phyloP scores from a whole-genome alignment of 371 early-diverging fungal genomes.

The Lichtheimia ornata region DNA sequence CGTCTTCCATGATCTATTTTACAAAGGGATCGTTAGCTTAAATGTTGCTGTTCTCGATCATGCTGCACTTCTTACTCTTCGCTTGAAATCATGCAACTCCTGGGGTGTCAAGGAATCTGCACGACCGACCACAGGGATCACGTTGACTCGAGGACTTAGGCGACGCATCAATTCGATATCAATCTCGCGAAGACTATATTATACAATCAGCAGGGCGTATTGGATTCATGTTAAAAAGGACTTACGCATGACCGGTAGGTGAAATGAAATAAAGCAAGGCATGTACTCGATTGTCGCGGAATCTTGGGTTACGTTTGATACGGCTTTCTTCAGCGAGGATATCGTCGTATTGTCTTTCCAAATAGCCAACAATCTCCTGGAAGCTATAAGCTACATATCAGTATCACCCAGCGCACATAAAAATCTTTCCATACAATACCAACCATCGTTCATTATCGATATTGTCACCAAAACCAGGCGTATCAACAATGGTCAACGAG shows the following conservation, averaged over 20 bases:
- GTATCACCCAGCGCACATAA: constrained; percentile 52
- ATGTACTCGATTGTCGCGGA: constrained; percentile 97
- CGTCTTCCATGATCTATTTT: constrained; percentile 83
- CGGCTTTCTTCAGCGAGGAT: constrained; percentile 94
- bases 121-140: constrained; percentile 90
- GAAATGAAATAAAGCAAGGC: constrained; percentile 96
- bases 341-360: constrained; percentile 95
- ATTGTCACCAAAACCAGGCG: constrained; percentile 96
- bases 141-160: constrained; percentile 89
- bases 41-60: not conserved
- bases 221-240: not conserved
- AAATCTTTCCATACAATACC: not conserved
- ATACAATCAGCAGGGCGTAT: constrained; percentile 5
- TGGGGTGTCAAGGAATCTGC: constrained; percentile 77
- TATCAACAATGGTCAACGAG: constrained; percentile 88
- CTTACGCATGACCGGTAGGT: constrained; percentile 93
- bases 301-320: constrained; percentile 94
- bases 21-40: not conserved
- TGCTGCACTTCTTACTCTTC: constrained; percentile 59
- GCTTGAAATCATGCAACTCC: constrained; percentile 81
- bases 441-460: constrained; percentile 81
- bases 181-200: constrained; percentile 83
- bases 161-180: constrained; percentile 97
- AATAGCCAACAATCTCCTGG: constrained; percentile 88
- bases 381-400: constrained; percentile 48